A percentile compares a stretch with the other conserved stretches of the same genome.
phyloP scores from a whole-genome alignment of 2,329 filamentous ascomycete species.

The Sclerotinia nivalis region DNA sequence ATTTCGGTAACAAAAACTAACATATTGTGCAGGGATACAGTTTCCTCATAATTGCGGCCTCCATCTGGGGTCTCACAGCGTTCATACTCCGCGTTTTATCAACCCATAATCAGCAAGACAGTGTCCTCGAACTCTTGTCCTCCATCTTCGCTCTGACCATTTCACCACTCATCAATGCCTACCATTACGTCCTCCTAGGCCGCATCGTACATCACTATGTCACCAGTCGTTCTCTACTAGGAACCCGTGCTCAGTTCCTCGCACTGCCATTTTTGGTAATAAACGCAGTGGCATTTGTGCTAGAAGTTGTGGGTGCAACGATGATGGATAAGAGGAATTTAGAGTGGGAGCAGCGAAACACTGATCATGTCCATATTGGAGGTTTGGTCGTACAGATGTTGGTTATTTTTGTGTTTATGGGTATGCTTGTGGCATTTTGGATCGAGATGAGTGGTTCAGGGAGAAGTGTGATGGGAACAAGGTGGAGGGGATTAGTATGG shows the following conservation, averaged over 20 bases:
- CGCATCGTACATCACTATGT: conserved; percentile 42
- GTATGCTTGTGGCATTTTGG: not conserved
- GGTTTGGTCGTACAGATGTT: conserved; percentile 53
- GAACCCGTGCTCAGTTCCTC: not conserved
- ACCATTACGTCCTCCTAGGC: conserved; percentile 41
- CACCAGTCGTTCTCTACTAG: conserved; percentile 30
- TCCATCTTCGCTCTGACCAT: conserved; percentile 47
- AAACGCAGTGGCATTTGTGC: not conserved
- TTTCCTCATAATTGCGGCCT: conserved; percentile 44
- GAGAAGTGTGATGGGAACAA: not conserved
- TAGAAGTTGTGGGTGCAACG: not conserved
- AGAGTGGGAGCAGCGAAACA: conserved; percentile 33
- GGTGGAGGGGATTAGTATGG: not conserved
- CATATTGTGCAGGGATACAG: not conserved
- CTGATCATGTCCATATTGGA: conserved; percentile 52
- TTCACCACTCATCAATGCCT: conserved; percentile 42
- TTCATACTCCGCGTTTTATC: conserved; percentile 46
- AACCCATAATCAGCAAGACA: conserved; percentile 43
- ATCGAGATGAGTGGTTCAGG: not conserved
- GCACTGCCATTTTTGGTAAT: not conserved
- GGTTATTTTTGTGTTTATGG: conserved; percentile 49
- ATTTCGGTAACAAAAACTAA: not conserved
- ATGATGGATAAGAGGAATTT: not conserved
- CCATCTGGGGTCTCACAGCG: conserved; percentile 45
- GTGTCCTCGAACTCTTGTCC: conserved; percentile 39